Evolutionary conservation across 345 rosid genomes (phyloP).

Genomic region (Salix caprea): DNA sequence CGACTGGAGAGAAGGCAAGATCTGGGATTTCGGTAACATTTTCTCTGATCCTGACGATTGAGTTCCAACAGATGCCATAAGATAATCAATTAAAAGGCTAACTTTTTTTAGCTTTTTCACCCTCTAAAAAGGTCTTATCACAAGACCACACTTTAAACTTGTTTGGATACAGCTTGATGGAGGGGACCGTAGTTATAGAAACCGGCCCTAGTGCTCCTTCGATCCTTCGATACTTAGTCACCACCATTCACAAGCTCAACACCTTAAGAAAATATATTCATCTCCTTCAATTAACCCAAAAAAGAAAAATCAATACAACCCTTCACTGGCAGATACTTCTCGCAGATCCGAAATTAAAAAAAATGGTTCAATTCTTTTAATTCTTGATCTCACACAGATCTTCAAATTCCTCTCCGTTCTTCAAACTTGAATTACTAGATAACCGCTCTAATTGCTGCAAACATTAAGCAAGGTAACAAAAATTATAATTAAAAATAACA

Average conservation of each 20-base stretch:
- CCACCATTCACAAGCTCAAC: conserved; percentile 39
- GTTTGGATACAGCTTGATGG: conserved; percentile 41
- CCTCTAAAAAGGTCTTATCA: conserved; percentile 39
- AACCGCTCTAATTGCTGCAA: neutral
- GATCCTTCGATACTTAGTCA: conserved; percentile 31
- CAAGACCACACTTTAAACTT: conserved; percentile 51
- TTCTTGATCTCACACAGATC: conserved; percentile 11
- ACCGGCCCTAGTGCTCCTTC: conserved; percentile 39
- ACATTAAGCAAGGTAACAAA: neutral
- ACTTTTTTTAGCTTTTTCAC: conserved; percentile 35
- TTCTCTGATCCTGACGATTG: conserved; percentile 37
- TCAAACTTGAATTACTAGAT: conserved; percentile 2
- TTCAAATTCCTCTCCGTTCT: neutral
- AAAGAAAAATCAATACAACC: neutral
- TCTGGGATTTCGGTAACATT: conserved; percentile 49
- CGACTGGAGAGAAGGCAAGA: conserved; percentile 49
- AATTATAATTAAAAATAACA: neutral
- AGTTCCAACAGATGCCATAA: conserved; percentile 27
- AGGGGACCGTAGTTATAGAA: conserved; percentile 59
- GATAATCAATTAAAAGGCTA: conserved; percentile 30
- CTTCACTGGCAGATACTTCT: neutral
- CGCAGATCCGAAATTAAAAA: neutral
- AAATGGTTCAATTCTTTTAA: neutral
- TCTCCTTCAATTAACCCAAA: neutral
- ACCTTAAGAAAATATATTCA: neutral